Base-by-base conservation (phyloP, 441 rosid genomes). In the Capsella rubella region DNA sequence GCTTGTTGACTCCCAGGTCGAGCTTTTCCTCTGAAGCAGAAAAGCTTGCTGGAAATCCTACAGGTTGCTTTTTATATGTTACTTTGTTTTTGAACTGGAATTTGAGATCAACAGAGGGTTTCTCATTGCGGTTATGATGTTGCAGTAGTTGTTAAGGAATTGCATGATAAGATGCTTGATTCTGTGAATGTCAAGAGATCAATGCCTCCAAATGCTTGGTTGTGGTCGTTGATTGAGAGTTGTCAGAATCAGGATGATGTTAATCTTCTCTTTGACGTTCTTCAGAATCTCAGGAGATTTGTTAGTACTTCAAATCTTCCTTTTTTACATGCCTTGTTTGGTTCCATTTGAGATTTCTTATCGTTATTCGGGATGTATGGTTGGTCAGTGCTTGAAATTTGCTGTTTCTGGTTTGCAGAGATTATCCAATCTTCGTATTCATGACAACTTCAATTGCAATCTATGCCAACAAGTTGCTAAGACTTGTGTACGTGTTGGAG, bases 201-300 rank as follows among this genome's bases (percentile, higher is more conserved):
- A 3, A 89, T 87, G 97, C 73, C 94, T 27, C 97, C 97, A 0
- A 94, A 92, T 64, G 85, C 91, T 43, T 94, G 90, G 92, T 50
- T 85, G 61, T 90, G 97, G 95, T 86, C 91, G 1, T 25, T 94
- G 88, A 82, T 94, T 62, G 87, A 64, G 45, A 92, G 83, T 21
- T 90, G 97, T 78, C 78, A 72, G 67, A 90, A 55, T 56, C 75
- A 16, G 0, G 95, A 84, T 34, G 99, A 94, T 79, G 74, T 92
- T 73, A 77, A 80, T 73, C 90, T 87, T 80, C 85, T 94, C 4
- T 90, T 89, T 32, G 80, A 84, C 10, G 73, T 80, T 72, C 78
- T 94, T 76, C 81, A 84, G 73, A 84, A 84, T 67, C 88, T 92
- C 8, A 82, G 97, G 52, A 85, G 78, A 84, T 95, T 90, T 85